Conservation (phyloP, 2,329 filamentous ascomycete genomes). For the Parastagonospora avenae region DNA sequence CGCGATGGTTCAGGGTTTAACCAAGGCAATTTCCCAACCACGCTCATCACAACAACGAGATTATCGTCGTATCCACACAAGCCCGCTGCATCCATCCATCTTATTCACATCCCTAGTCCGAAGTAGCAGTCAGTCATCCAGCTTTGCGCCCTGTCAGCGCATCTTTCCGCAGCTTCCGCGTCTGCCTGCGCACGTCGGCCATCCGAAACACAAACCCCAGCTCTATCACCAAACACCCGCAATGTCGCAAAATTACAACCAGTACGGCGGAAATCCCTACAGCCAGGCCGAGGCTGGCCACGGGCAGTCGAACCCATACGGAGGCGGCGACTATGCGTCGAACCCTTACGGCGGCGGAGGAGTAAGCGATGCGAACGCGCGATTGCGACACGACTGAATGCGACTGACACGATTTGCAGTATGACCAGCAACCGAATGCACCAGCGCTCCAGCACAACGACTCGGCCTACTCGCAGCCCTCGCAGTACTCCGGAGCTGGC, state of each 20-base stretch:
- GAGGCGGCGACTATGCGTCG: constrained; percentile 34
- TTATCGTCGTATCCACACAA: too few relatives aligned
- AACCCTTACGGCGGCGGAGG: constrained; percentile 39
- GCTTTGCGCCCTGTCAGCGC: constrained; percentile 17
- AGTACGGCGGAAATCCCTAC: constrained; percentile 67
- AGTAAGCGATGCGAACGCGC: constrained; percentile 24
- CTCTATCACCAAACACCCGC: constrained; percentile 12
- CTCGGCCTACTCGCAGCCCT: constrained; percentile 49
- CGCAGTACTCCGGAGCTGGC: constrained; percentile 11
- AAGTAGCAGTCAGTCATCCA: not conserved
- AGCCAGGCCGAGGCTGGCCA: constrained; percentile 49
- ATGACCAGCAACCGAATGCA: constrained; percentile 28
- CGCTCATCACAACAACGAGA: too few relatives aligned
- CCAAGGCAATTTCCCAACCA: too few relatives aligned
- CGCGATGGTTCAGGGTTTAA: too few relatives aligned
- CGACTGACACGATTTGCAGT: constrained; percentile 19
- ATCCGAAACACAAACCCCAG: constrained; percentile 13
- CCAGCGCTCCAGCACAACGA: constrained; percentile 42
- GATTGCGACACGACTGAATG: constrained; percentile 1
- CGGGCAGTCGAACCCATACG: constrained; percentile 46
- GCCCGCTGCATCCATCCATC: too few relatives aligned
- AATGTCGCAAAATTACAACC: constrained; percentile 57
- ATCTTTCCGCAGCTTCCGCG: constrained; percentile 37
- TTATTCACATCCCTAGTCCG: too few relatives aligned
- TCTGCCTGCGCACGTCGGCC: constrained; percentile 25